Percentiles rank a stretch among this genome's conserved stretches.
These are phyloP conservation scores for Pseudogymnoascus pannorum DNA, from an alignment of 2,329 filamentous ascomycete genomes.

Conservation along the genomic window DNA sequence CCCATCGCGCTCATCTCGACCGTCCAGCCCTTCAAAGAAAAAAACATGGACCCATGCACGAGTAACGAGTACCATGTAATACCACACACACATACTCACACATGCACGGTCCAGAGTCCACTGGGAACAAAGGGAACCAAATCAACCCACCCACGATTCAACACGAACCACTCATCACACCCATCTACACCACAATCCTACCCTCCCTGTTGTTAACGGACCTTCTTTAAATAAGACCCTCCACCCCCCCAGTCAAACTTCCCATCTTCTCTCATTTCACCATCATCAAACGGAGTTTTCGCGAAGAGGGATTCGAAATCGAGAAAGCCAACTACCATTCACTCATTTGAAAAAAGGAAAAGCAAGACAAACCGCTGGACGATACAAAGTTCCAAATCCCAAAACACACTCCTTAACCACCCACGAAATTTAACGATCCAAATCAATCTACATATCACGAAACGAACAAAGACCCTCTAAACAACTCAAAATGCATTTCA, in stretches of 20 bases:
- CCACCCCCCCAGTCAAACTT: neutral
- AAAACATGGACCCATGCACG: no score
- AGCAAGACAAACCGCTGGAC: neutral
- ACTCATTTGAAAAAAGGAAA: neutral
- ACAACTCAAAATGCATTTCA: constrained; percentile 13
- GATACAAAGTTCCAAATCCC: neutral
- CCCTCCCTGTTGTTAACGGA: neutral
- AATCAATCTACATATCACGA: neutral
- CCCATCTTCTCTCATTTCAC: neutral
- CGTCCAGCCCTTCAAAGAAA: neutral
- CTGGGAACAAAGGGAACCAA: no score
- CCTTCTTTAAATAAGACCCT: neutral
- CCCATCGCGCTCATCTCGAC: neutral
- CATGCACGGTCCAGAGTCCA: neutral
- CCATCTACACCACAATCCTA: neutral
- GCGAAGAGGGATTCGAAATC: neutral
- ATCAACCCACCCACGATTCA: neutral
- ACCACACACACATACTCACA: neutral
- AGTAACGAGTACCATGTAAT: no score
- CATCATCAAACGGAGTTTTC: neutral
- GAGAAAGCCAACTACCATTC: neutral
- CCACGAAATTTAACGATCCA: neutral
- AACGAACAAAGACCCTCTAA: neutral
- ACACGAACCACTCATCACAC: constrained; percentile 1
- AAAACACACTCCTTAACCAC: neutral